A percentile compares a stretch with the other conserved stretches of the same genome.
Conservation (phyloP, 352 stramenopile species). For the Phytophthora lateralis region DNA sequence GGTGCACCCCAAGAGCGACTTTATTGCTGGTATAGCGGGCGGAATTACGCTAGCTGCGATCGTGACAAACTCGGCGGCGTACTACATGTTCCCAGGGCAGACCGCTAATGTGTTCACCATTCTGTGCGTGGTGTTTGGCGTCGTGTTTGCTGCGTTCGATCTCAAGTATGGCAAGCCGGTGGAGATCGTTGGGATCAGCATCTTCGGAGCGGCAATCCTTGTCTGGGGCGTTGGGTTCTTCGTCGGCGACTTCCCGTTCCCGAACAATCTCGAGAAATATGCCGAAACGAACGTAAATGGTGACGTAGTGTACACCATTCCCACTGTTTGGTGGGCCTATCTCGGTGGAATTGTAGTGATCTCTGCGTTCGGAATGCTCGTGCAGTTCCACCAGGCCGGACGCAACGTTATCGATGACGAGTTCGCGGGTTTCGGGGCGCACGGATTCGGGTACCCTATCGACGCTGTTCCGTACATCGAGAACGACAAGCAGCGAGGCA, state of each 20-base stretch:
- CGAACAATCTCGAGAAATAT: slow-evolving; percentile 40
- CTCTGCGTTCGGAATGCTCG: slow-evolving; percentile 31
- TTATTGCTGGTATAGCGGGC: slow-evolving; percentile 34
- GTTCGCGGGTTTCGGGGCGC: slow-evolving; percentile 18
- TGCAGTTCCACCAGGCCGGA: slow-evolving; percentile 40
- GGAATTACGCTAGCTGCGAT: slow-evolving; percentile 38
- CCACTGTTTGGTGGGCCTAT: slow-evolving; percentile 48
- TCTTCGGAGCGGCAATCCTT: slow-evolving; percentile 33
- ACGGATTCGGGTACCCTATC: slow-evolving; percentile 26
- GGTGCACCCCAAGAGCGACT: slow-evolving; percentile 41
- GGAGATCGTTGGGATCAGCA: slow-evolving; percentile 40
- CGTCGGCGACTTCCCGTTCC: slow-evolving; percentile 43
- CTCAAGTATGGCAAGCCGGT: slow-evolving; percentile 39
- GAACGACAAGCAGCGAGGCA: slow-evolving; percentile 21
- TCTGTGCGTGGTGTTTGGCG: slow-evolving; percentile 35
- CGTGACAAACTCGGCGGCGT: slow-evolving; percentile 37
- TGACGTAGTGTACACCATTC: slow-evolving; percentile 35
- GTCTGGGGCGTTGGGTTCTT: slow-evolving; percentile 54
- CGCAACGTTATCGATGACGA: slow-evolving; percentile 27
- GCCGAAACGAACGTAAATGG: slow-evolving; percentile 24
- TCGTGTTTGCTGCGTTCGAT: slow-evolving; percentile 33
- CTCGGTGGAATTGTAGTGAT: slow-evolving; percentile 42
- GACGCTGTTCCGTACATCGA: slow-evolving; percentile 27
- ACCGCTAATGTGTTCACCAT: slow-evolving; percentile 36
- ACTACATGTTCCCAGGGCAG: slow-evolving; percentile 39